A percentile compares a stretch with the other conserved stretches of the same genome.
Evolutionary conservation across 108 stramenopile species (phyloP).

Genomic region (Mayamaea pseudoterrestris): DNA sequence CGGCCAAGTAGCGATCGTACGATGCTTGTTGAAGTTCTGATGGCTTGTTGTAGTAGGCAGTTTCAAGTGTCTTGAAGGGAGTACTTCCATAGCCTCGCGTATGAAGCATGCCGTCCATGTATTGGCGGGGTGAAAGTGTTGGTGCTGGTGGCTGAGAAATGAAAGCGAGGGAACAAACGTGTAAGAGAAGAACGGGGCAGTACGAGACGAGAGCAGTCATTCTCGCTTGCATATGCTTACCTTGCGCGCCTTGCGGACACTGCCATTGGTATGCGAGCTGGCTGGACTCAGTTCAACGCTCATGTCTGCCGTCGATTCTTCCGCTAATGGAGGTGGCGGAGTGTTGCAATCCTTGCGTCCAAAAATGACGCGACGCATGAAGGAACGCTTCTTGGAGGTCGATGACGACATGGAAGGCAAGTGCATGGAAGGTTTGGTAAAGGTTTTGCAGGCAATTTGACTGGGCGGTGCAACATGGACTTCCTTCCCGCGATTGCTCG

Average conservation of each 20-base stretch:
- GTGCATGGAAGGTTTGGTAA: too few species aligned
- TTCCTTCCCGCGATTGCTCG: slow-evolving; percentile 18
- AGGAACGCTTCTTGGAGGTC: too few species aligned
- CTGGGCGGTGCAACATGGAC: slow-evolving; percentile 13
- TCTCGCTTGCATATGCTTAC: too few species aligned
- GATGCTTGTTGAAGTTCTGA: slow-evolving; percentile 42
- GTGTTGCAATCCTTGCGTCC: too few species aligned
- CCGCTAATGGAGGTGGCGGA: too few species aligned
- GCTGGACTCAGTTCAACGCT: too few species aligned
- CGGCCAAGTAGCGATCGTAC: slow-evolving; percentile 44
- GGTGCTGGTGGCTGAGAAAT: background rate
- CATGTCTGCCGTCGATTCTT: too few species aligned
- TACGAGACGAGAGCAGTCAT: background rate
- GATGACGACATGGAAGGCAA: too few species aligned
- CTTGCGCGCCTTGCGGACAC: too few species aligned
- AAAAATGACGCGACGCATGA: too few species aligned
- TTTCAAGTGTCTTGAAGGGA: slow-evolving; percentile 30
- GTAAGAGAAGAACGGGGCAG: background rate
- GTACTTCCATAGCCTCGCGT: slow-evolving; percentile 53
- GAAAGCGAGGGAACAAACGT: background rate
- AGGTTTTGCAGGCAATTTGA: too few species aligned
- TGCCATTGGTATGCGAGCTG: too few species aligned
- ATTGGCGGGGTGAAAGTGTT: slow-evolving; percentile 29
- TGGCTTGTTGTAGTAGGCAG: slow-evolving; percentile 49
- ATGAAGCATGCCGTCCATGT: slow-evolving; percentile 28